Evolutionary conservation across 345 rosid species (phyloP).

Genomic region (Populus pruinosa): DNA sequence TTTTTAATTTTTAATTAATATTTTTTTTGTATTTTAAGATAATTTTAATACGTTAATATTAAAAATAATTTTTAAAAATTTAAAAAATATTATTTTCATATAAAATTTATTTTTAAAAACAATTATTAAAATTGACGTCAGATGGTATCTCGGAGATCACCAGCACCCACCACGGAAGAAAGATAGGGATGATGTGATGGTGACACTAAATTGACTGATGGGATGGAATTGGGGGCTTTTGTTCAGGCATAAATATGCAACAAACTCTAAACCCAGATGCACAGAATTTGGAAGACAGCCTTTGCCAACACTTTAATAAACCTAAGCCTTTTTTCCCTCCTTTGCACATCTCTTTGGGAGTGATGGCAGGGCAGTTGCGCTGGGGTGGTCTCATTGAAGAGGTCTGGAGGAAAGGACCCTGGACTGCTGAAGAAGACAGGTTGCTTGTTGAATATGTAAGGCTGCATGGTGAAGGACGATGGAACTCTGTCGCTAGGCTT

Average conservation of each 20-base stretch:
- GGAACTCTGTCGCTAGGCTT: constrained; percentile 89
- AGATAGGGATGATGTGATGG: constrained; percentile 40
- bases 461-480: constrained; percentile 83
- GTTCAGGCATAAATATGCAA: constrained; percentile 56
- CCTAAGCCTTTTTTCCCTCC: not conserved
- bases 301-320: not conserved
- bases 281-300: constrained; percentile 35
- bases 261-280: constrained; percentile 27
- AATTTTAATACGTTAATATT: too few relatives aligned
- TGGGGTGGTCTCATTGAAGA: constrained; percentile 59
- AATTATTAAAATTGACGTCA: too few relatives aligned
- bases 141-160: constrained; percentile 32
- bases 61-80: too few relatives aligned
- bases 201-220: constrained; percentile 37
- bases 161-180: constrained; percentile 7
- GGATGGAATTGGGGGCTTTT: constrained; percentile 11
- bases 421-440: constrained; percentile 92
- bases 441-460: constrained; percentile 67
- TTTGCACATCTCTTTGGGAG: constrained; percentile 58
- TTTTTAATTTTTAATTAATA: too few relatives aligned
- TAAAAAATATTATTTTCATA: too few relatives aligned
- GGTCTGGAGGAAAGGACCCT: constrained; percentile 94
- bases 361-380: constrained; percentile 54
- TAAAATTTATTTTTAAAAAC: too few relatives aligned
- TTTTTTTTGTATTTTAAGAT: too few relatives aligned